Percentiles rank a stretch among this genome's conserved stretches.
Evolutionary conservation across 2,329 filamentous ascomycete species (phyloP).

Genomic region (Pleomassaria siparia): DNA sequence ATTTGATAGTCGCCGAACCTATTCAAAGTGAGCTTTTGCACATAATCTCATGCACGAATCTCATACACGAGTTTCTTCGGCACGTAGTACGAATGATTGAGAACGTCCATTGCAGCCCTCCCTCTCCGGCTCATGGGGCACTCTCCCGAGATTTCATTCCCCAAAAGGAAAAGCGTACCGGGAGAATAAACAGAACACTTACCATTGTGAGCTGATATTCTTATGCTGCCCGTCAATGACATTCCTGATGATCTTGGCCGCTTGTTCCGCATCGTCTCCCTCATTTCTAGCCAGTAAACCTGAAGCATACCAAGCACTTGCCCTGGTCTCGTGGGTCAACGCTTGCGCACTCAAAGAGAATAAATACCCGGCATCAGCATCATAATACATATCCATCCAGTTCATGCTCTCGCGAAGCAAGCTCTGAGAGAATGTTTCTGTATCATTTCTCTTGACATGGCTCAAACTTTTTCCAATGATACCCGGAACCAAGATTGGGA

Average conservation of each 20-base stretch:
- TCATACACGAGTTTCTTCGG: no score
- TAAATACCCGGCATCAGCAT: constrained; percentile 54
- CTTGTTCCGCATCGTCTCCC: constrained; percentile 51
- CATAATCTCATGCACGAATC: not conserved
- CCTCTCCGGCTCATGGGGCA: no score
- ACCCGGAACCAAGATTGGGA: not conserved
- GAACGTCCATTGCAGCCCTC: no score
- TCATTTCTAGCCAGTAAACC: constrained; percentile 59
- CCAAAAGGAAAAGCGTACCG: not conserved
- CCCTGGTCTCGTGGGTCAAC: constrained; percentile 58
- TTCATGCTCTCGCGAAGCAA: constrained; percentile 52
- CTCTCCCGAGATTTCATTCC: not conserved
- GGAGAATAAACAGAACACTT: constrained; percentile 14
- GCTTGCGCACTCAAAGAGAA: constrained; percentile 53
- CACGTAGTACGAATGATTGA: no score
- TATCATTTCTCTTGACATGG: constrained; percentile 4
- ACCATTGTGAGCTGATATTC: constrained; percentile 58
- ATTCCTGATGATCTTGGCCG: constrained; percentile 56
- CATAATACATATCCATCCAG: constrained; percentile 59
- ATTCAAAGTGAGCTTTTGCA: not conserved
- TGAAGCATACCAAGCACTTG: constrained; percentile 59
- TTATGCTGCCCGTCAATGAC: constrained; percentile 58
- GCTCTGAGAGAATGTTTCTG: constrained; percentile 1
- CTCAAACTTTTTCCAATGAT: not conserved
- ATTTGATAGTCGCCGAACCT: constrained; percentile 54